These are phyloP conservation scores for Astragalus glycyphyllos DNA, from an alignment of 306 rosid genomes.

Conservation along the genomic window DNA sequence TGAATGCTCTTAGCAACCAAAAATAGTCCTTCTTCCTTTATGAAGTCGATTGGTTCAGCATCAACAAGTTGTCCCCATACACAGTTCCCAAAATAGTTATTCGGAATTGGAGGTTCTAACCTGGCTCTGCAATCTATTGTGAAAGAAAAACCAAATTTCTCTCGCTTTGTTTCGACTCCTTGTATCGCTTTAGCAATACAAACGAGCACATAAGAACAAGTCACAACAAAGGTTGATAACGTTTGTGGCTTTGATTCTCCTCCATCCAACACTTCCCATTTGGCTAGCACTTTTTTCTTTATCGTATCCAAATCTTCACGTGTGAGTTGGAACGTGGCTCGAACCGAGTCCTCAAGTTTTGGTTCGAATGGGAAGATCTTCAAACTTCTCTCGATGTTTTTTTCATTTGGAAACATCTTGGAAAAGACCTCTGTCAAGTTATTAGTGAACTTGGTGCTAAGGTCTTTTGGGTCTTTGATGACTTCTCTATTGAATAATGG, in stretches of 20 bases:
- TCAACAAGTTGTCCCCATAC: background rate
- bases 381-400: background rate
- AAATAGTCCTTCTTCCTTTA: constrained; percentile 27
- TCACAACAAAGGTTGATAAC: constrained; percentile 45
- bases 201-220: constrained; percentile 36
- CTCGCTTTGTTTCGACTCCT: background rate
- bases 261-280: constrained; percentile 16
- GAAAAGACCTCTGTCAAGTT: background rate
- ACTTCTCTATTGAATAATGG: constrained; percentile 52
- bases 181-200: constrained; percentile 47
- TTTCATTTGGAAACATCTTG: background rate
- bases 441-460: background rate
- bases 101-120: constrained; percentile 38
- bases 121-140: constrained; percentile 24
- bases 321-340: constrained; percentile 52
- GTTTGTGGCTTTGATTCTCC: constrained; percentile 8
- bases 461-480: constrained; percentile 40
- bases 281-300: constrained; percentile 29
- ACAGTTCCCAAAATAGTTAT: constrained; percentile 37
- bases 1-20: constrained; percentile 21
- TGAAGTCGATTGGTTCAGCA: background rate
- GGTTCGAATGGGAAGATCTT: constrained; percentile 31
- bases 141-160: background rate
- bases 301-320: constrained; percentile 43
- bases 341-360: constrained; percentile 18